Evolutionary conservation across 2,329 filamentous ascomycete species (phyloP), one percentile per base, ranked within the genome.

Genomic region (Xylariaceae sp.): DNA sequence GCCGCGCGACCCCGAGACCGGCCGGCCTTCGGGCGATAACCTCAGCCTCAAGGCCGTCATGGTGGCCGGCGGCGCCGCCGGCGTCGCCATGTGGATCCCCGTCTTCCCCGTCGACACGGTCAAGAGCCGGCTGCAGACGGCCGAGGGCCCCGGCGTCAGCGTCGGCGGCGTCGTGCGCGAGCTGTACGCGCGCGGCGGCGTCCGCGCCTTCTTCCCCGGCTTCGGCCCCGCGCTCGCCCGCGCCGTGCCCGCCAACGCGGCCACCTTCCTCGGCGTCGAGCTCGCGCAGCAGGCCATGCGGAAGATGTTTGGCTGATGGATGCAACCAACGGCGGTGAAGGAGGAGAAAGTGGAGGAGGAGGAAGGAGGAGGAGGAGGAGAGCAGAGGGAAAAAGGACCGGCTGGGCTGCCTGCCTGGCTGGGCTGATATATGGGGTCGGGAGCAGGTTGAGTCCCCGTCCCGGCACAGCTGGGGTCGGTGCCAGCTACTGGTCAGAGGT

Each of bases 31-130:
- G 4, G 89, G 88, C 26, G 70, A 92, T 7, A 12, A 12, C 49
- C 64, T 96, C 37, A 90, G 83, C 51, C 68, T 98, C 43, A 66
- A 76, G 2, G 92, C 92, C 9, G 75, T 98, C 37, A 86, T 89
- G 50, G 75, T 77, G 18, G 92, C 92, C 2, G 92, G 92, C 50
- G 92, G 85, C 43, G 84, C 81, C 4, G 92, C 92, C 0, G 92
- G 92, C 54, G 77, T 98, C 17, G 92, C 92, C 43, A 98, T 98
- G 92, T 98, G 92, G 92, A 92, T 95, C 47, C 89, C 92, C 34
- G 89, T 98, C 26, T 98, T 98, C 75, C 92, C 92, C 15, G 75
- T 98, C 44, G 92, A 98, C 56, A 98, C 92, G 0, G 80, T 98
- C 65, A 98, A 98, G 76, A 89, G 82, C 44, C 72, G 89, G 23